Conservation (phyloP, 768 basidiomycete species). For the Lentinula sp. region DNA sequence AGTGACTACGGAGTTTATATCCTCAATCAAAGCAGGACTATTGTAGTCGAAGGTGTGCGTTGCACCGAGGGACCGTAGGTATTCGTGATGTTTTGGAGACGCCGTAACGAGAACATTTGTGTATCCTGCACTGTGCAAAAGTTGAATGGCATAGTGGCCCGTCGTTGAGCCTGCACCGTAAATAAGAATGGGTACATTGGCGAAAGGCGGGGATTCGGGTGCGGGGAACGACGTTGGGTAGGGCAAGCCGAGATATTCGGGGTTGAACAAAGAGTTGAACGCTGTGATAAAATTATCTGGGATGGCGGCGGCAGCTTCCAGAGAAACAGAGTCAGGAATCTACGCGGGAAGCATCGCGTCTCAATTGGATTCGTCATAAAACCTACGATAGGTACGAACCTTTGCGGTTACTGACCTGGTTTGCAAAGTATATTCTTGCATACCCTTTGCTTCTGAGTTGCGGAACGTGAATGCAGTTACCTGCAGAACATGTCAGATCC, state of each 20-base stretch:
- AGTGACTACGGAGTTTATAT: conserved; percentile 17
- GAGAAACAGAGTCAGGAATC: conserved; percentile 33
- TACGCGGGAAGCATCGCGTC: conserved; percentile 10
- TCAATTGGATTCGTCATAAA: too few relatives aligned
- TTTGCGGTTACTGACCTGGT: conserved; percentile 26
- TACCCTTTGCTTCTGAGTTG: conserved; percentile 20
- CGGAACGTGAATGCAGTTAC: conserved; percentile 21
- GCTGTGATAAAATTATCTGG: conserved; percentile 38
- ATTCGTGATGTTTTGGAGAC: conserved; percentile 23
- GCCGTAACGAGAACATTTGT: conserved; percentile 36
- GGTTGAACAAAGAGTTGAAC: conserved; percentile 34
- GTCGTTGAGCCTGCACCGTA: conserved; percentile 39
- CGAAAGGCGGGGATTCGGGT: conserved; percentile 19
- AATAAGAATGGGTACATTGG: conserved; percentile 31
- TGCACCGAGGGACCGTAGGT: conserved; percentile 35
- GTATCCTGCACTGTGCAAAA: conserved; percentile 38
- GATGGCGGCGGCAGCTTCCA: conserved; percentile 32
- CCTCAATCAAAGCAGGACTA: conserved; percentile 26
- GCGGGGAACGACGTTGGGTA: conserved; percentile 26
- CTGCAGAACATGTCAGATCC: conserved; percentile 7
- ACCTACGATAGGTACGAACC: conserved; percentile 15
- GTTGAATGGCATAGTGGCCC: conserved; percentile 30
- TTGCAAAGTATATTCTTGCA: conserved; percentile 31
- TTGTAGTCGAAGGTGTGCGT: conserved; percentile 34
- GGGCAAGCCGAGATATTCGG: conserved; percentile 25